These are phyloP conservation scores for Solanum pinnatisectum DNA, from an alignment of 257 asterid genomes.

Conservation along the genomic window DNA sequence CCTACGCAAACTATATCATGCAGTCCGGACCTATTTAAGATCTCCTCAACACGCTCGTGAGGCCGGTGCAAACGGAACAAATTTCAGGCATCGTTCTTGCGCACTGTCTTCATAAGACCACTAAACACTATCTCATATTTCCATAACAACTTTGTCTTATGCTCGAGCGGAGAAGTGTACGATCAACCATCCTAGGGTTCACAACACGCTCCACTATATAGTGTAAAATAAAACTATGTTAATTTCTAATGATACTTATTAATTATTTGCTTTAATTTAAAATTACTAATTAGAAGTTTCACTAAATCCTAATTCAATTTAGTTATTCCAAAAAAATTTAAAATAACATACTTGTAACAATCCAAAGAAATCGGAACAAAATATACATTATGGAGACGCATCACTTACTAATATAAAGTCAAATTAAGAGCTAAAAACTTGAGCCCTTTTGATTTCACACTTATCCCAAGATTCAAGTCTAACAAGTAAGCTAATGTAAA, in stretches of 20 bases:
- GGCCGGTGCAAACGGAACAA: background rate
- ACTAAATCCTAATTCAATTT: background rate
- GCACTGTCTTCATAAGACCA: background rate
- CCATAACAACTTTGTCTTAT: no score
- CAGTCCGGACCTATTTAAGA: background rate
- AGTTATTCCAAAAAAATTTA: background rate
- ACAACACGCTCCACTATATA: background rate
- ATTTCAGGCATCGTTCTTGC: background rate
- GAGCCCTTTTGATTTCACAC: background rate
- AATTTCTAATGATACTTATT: background rate
- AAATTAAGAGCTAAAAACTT: background rate
- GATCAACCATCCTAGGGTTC: background rate
- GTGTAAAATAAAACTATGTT: background rate
- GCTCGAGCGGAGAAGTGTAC: background rate
- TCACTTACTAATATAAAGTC: background rate
- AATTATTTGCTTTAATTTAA: background rate
- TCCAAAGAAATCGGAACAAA: no score
- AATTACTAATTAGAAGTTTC: background rate
- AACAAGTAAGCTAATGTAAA: background rate
- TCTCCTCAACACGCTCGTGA: background rate
- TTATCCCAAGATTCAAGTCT: background rate
- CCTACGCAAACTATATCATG: background rate
- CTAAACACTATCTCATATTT: background rate
- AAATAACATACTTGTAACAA: no score
- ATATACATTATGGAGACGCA: background rate